Evolutionary conservation across 331 rosid species (phyloP), one percentile per base, ranked within the genome.

Genomic region (Telfairia occidentalis): DNA sequence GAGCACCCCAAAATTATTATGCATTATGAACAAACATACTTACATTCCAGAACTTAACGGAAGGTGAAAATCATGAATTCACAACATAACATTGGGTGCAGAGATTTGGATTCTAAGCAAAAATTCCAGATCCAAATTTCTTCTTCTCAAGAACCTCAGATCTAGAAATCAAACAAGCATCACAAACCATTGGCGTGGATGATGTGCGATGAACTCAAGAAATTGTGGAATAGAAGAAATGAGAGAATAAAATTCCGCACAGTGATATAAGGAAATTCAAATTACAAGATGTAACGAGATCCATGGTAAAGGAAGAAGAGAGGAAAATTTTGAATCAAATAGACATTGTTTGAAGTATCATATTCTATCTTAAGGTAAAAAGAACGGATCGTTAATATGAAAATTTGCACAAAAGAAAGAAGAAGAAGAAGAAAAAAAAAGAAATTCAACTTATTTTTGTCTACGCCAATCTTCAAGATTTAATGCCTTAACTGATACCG

Each of bases 331-430:
- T 73, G 32, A 5, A 73, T 34, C 19, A 40, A 40, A 81, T 78
- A 83, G 83, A 85, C 82, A 80, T 70, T 35, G 78, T 37, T 19
- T 74, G 48, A 32, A 59, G 66, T 46, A 23, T 55, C 72, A 40
- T 15, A 63, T 76, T 32, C 79, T 76, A 79, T 71, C 80, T 81
- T 73, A 40, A 64, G 34, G 29, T 40, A 58, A 82, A 82, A 60
- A 16, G 5, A 50, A n/a, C 63, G 12, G 55, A 32, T 50, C 4
- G 63, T 30, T 50, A 4, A 69, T 42, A 43, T 24, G 61, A 72
- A 72, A 40, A 0, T 72, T 72, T 72, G 76, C 76, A 48, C 60
- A 72, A 26, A 34, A 59, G 42, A 24, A 71, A 16, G 5, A 59
- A 7, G 28, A 40, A 40, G n/a, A n/a, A n/a, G n/a, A n/a, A n/a